Evolutionary conservation across 768 basidiomycete species (phyloP).

Genomic region (Lactarius vividus): DNA sequence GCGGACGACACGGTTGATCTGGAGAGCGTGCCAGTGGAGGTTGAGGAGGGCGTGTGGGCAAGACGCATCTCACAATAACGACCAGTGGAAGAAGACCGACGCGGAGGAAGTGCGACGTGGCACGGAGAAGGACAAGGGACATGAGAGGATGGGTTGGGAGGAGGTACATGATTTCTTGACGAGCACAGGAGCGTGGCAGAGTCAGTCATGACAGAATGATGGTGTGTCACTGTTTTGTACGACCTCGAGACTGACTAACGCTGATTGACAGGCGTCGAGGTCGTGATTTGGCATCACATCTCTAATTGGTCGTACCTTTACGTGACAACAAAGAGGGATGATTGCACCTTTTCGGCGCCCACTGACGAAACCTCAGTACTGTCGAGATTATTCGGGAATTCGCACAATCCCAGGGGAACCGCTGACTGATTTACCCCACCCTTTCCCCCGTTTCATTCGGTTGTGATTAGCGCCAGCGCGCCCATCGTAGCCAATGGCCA

Average conservation of each 20-base stretch:
- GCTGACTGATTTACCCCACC: neutral
- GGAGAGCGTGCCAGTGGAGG: constrained; percentile 50
- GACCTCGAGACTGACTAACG: too few relatives aligned
- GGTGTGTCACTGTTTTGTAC: too few relatives aligned
- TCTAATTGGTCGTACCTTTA: neutral
- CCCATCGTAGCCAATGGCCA: neutral
- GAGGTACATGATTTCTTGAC: constrained; percentile 43
- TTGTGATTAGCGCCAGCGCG: too few relatives aligned
- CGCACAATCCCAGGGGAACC: neutral
- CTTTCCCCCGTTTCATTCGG: too few relatives aligned
- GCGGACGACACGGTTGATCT: constrained; percentile 35
- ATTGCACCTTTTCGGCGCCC: neutral
- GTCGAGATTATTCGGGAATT: neutral
- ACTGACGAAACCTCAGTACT: neutral
- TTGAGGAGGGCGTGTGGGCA: constrained; percentile 41
- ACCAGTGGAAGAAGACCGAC: constrained; percentile 74
- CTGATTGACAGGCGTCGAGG: neutral
- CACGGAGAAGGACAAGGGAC: constrained; percentile 56
- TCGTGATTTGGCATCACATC: neutral
- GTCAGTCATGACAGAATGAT: neutral
- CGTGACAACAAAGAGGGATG: neutral
- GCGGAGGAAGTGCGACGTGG: constrained; percentile 59
- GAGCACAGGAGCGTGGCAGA: constrained; percentile 1
- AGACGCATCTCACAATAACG: constrained; percentile 60
- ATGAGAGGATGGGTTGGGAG: constrained; percentile 74